Evolutionary conservation across 495 filamentous ascomycete species (phyloP), one percentile per base, ranked within the genome.

Genomic region (Daldinia grandis): DNA sequence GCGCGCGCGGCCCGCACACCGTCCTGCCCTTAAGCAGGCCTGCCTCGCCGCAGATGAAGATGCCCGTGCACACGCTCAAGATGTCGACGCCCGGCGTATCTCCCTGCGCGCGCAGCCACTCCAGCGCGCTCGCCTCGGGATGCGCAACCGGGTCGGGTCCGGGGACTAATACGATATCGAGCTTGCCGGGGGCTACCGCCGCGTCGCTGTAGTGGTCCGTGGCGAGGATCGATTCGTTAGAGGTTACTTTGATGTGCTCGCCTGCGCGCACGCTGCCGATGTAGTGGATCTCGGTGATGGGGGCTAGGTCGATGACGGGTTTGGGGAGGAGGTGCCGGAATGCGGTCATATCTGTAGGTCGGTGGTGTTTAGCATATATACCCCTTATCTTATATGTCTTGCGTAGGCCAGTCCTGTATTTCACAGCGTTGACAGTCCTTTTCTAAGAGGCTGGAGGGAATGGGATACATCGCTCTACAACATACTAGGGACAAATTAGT

Each of bases 21-120:
- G 66, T 74, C 64, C 76, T 81, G 0, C 84, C 86, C 56, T 81
- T 80, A 7, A 85, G 64, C 10, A 90, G 59, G 0, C 87, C 87
- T 0, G 85, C 82, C 19, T 82, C 76, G 10, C 81, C 86, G 24
- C 82, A 80, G 1, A 86, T 19, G 30, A 82, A 77, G 9, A 84
- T 80, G 5, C 84, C 87, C 1, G 85, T 85, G 77, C 87, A 89
- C 15, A 90, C 76, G 64, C 81, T 81, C 64, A 89, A 67, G 40
- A 89, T 82, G 19, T 86, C 84, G 0, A 80, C 79, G 4, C 69
- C 69, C 15, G 70, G 56, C 40, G 74, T 66, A 5, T 69, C 69
- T 7, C 76, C 74, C 67, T 87, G 85, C 4, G 62, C 72, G 0
- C 77, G 74, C 10, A 89, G 58, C 75, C 87, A 90, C 1, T 76